These are phyloP conservation scores for Erythrophleum ivorense DNA, from an alignment of 331 rosid species.

Conservation along the genomic window DNA sequence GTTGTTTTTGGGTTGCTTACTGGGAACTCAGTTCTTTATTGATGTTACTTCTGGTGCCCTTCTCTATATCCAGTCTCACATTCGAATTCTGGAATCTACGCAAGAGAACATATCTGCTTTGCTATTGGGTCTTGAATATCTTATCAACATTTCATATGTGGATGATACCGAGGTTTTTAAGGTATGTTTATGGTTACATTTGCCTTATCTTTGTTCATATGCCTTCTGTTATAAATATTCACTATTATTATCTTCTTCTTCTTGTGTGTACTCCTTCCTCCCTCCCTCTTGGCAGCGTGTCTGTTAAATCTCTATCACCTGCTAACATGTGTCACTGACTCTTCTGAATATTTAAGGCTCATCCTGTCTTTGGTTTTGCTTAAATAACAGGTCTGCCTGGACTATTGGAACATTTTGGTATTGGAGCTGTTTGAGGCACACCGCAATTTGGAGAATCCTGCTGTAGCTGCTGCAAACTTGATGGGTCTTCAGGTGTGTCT, in stretches of 20 bases:
- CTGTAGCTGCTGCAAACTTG: constrained; percentile 71
- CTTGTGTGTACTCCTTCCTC: neutral
- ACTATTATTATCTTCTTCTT: neutral
- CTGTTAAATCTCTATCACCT: constrained; percentile 7
- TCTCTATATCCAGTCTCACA: constrained; percentile 66
- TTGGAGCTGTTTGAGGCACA: constrained; percentile 90
- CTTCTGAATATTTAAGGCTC: constrained; percentile 16
- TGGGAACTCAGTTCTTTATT: constrained; percentile 3
- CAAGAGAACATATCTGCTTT: constrained; percentile 78
- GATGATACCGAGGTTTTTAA: constrained; percentile 97
- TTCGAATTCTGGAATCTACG: constrained; percentile 78
- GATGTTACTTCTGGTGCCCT: constrained; percentile 2
- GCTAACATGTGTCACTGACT: neutral
- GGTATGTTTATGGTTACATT: constrained; percentile 50
- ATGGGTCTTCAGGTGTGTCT: constrained; percentile 94
- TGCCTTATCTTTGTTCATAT: neutral
- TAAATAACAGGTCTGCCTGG: constrained; percentile 84
- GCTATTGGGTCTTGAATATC: constrained; percentile 94
- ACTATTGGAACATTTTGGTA: constrained; percentile 95
- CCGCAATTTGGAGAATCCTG: constrained; percentile 83
- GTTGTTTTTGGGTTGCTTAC: constrained; percentile 5
- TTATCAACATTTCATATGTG: constrained; percentile 91
- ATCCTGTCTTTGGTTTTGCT: constrained; percentile 9
- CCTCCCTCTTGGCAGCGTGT: neutral
- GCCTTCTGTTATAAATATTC: constrained; percentile 3